Evolutionary conservation across 176 grass and related monocot species (phyloP).

Genomic region (Aegilops umbellulata): DNA sequence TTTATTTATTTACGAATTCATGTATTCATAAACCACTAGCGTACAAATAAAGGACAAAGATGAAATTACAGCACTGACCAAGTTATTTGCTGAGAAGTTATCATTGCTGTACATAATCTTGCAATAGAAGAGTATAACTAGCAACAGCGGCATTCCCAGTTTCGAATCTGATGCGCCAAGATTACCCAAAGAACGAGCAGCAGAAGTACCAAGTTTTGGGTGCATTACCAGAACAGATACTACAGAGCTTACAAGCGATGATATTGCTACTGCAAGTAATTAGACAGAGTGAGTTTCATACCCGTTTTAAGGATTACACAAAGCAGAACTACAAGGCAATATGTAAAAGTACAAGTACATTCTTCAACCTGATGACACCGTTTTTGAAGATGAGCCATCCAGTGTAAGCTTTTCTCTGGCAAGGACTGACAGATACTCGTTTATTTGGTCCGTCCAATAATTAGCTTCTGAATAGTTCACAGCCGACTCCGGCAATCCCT

Average conservation of each 20-base stretch:
- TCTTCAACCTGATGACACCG: conserved; percentile 34
- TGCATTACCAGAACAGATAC: conserved; percentile 66
- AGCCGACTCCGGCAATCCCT: conserved; percentile 26
- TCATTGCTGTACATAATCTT: conserved; percentile 57
- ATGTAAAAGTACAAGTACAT: conserved; percentile 14
- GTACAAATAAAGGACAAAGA: conserved; percentile 24
- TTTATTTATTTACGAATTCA: conserved; percentile 5
- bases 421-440: conserved; percentile 49
- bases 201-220: conserved; percentile 63
- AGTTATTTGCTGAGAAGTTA: conserved; percentile 42
- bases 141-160: conserved; percentile 69
- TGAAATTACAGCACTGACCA: conserved; percentile 54
- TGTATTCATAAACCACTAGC: conserved; percentile 1
- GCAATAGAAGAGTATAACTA: conserved; percentile 70
- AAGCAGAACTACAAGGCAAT: conserved; percentile 15
- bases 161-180: conserved; percentile 67
- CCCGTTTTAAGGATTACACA: conserved; percentile 9
- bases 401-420: conserved; percentile 42
- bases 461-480: conserved; percentile 28
- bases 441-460: conserved; percentile 62
- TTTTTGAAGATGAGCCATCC: conserved; percentile 43
- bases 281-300: conserved; percentile 24
- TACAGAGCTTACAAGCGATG: conserved; percentile 63
- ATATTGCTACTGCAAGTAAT: conserved; percentile 62
- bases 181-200: conserved; percentile 69